phyloP scores from a whole-genome alignment of 2,329 filamentous ascomycete genomes.

The Botryosphaeria dothidea region DNA sequence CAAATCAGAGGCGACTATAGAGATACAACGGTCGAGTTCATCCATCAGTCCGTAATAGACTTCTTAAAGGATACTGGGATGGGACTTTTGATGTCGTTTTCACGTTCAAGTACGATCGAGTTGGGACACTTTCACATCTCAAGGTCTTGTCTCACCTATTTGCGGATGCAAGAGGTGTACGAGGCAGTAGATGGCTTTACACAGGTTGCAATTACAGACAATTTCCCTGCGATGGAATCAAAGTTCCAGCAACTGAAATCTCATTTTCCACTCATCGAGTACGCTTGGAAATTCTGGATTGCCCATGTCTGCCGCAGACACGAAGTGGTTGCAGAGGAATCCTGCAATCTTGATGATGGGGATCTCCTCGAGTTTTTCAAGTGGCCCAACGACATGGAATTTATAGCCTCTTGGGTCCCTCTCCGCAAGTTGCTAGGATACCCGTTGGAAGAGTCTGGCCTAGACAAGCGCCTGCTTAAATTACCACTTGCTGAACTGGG shows the following conservation, averaged over 20 bases:
- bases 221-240: no score
- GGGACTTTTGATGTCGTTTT: accelerated
- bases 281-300: not conserved
- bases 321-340: not conserved
- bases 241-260: no score
- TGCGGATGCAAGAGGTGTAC: not conserved
- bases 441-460: no score
- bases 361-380: not conserved
- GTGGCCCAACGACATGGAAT: no score
- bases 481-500: no score
- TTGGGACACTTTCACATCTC: not conserved
- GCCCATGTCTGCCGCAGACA: not conserved
- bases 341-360: not conserved
- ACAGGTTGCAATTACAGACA: no score
- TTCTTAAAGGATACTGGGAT: not conserved
- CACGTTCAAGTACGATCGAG: no score
- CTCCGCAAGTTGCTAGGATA: no score
- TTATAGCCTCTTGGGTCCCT: no score
- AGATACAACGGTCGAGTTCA: not conserved
- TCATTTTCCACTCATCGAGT: not conserved
- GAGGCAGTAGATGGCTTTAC: not conserved
- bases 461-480: no score
- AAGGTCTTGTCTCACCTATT: not conserved
- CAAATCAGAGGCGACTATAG: not conserved
- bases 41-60: not conserved